phyloP scores from a whole-genome alignment of 768 basidiomycete genomes.

The Mycena albidolilacea region DNA sequence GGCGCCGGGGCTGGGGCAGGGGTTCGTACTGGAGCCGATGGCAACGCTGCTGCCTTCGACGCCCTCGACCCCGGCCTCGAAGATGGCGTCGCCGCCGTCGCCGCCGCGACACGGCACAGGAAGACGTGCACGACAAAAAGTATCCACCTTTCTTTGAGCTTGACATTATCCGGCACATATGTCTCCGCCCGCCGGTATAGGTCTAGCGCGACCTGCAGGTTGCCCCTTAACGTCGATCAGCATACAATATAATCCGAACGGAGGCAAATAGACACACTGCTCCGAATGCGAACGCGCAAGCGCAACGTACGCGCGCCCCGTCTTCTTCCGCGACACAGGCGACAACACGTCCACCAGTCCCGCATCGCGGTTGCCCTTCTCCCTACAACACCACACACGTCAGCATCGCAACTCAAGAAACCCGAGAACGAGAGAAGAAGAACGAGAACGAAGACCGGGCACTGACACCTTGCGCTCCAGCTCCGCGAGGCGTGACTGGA shows the following conservation, averaged over 20 bases:
- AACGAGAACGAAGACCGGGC: slow-evolving; percentile 1
- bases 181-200: slow-evolving; percentile 86
- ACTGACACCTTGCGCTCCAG: slow-evolving; percentile 83
- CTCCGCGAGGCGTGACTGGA: slow-evolving; percentile 74
- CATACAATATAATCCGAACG: no score
- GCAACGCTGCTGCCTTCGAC: no score
- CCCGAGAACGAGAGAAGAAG: slow-evolving; percentile 1
- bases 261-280: slow-evolving; percentile 60
- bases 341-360: slow-evolving; percentile 76
- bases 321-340: slow-evolving; percentile 84
- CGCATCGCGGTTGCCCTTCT: slow-evolving; percentile 72
- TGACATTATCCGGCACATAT: slow-evolving; percentile 90
- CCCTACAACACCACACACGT: slow-evolving; percentile 53
- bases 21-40: no score
- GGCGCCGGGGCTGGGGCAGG: no score
- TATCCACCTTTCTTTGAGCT: slow-evolving; percentile 91
- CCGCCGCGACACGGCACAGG: slow-evolving; percentile 62
- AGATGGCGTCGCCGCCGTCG: neutral
- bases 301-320: slow-evolving; percentile 87
- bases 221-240: slow-evolving; percentile 64
- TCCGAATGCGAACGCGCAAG: slow-evolving; percentile 86
- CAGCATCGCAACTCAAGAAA: neutral
- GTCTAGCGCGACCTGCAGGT: slow-evolving; percentile 84
- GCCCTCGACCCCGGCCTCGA: neutral
- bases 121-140: slow-evolving; percentile 78